These are phyloP conservation scores for Claviceps sp. DNA, from an alignment of 2,329 filamentous ascomycete genomes.

Conservation along the genomic window DNA sequence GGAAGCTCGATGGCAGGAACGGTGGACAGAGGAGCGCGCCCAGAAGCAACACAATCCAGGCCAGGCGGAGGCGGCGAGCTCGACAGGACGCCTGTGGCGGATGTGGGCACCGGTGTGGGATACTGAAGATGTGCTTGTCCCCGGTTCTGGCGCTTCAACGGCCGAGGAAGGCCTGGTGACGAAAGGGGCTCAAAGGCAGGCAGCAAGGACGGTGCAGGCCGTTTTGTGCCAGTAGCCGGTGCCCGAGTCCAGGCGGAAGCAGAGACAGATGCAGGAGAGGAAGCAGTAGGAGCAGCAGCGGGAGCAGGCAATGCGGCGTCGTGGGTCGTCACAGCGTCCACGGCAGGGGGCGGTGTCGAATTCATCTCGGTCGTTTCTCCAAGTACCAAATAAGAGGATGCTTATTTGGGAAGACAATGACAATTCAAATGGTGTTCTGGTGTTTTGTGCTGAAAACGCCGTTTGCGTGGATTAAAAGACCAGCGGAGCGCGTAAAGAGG, in stretches of 20 bases:
- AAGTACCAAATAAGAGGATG: too few species aligned
- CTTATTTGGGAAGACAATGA: neutral
- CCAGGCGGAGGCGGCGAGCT: constrained; percentile 55
- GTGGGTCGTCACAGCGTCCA: neutral
- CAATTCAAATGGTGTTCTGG: neutral
- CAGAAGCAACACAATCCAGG: constrained; percentile 50
- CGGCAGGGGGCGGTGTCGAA: constrained; percentile 20
- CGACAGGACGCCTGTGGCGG: constrained; percentile 79
- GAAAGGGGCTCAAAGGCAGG: constrained; percentile 69
- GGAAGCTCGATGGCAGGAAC: constrained; percentile 74
- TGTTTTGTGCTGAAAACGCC: neutral
- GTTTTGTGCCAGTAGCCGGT: constrained; percentile 37
- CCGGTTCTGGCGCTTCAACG: constrained; percentile 51
- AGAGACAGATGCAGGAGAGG: neutral
- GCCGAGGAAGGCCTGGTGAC: constrained; percentile 58
- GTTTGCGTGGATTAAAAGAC: constrained; percentile 7
- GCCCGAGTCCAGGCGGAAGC: neutral
- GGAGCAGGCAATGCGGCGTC: constrained; percentile 22
- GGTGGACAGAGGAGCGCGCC: constrained; percentile 69
- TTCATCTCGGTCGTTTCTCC: constrained; percentile 25
- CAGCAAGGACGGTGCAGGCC: constrained; percentile 53
- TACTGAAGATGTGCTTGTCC: constrained; percentile 50
- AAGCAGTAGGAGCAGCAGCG: neutral
- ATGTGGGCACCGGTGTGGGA: constrained; percentile 87
- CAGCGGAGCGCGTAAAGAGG: constrained; percentile 5